Evolutionary conservation across 257 asterid species (phyloP).

Genomic region (Asclepias syriaca): DNA sequence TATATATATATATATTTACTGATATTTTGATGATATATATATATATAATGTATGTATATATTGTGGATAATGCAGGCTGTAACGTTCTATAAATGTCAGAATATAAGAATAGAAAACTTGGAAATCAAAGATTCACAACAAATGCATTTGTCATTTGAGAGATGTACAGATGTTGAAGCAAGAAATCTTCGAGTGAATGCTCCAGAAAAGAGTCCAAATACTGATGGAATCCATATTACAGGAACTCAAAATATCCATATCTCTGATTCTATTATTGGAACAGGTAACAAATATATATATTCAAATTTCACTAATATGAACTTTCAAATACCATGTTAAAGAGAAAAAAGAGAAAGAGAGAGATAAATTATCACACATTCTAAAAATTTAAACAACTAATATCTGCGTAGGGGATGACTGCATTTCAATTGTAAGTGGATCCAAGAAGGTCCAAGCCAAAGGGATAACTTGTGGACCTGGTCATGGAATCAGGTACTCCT

Average conservation of each 20-base stretch:
- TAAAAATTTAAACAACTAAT: too few species aligned
- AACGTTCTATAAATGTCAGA: slow-evolving; percentile 53
- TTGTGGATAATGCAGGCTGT: slow-evolving; percentile 47
- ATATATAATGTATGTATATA: background rate
- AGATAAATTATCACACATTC: too few species aligned
- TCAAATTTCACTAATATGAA: too few species aligned
- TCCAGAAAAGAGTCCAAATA: slow-evolving; percentile 68
- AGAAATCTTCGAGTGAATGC: slow-evolving; percentile 43
- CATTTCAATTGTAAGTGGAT: slow-evolving; percentile 65
- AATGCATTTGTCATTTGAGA: slow-evolving; percentile 55
- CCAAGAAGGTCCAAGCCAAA: slow-evolving; percentile 38
- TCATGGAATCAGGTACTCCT: slow-evolving; percentile 77
- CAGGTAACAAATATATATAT: slow-evolving; percentile 37
- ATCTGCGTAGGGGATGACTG: slow-evolving; percentile 62
- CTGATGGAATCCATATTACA: slow-evolving; percentile 79
- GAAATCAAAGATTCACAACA: slow-evolving; percentile 57
- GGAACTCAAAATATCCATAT: slow-evolving; percentile 46
- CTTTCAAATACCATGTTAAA: too few species aligned
- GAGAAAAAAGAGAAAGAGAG: too few species aligned
- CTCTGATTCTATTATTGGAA: slow-evolving; percentile 42
- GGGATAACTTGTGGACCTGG: slow-evolving; percentile 82
- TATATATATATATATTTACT: background rate
- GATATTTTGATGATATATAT: background rate
- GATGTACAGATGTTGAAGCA: slow-evolving; percentile 40
- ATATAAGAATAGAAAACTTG: slow-evolving; percentile 43